phyloP scores from a whole-genome alignment of 768 basidiomycete species.

The Lepiota brunneoincarnata region DNA sequence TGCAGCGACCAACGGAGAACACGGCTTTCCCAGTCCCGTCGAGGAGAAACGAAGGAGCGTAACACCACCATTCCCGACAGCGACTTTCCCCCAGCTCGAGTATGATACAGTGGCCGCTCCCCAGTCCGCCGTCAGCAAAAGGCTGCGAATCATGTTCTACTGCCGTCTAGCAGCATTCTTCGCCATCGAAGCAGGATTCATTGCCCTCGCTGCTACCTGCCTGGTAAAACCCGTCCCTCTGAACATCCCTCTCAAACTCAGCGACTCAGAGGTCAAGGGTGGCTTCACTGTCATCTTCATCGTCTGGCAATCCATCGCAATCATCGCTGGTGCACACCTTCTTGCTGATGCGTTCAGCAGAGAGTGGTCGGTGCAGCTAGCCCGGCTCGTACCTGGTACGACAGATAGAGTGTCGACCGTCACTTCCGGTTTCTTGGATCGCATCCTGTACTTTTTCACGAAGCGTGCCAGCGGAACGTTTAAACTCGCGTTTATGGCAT shows the following conservation, averaged over 20 bases:
- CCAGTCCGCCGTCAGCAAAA: neutral
- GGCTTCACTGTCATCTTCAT: slow-evolving; percentile 11
- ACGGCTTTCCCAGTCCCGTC: neutral
- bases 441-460: slow-evolving; percentile 3
- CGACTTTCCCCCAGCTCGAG: neutral
- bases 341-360: slow-evolving; percentile 9
- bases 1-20: too few relatives aligned
- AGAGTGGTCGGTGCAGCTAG: slow-evolving; percentile 10
- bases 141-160: neutral
- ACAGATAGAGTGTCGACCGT: slow-evolving; percentile 10
- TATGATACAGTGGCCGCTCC: neutral
- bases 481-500: slow-evolving; percentile 7
- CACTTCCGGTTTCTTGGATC: slow-evolving; percentile 8
- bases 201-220: slow-evolving; percentile 3
- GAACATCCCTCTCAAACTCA: neutral
- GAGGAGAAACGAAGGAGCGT: neutral
- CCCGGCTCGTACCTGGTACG: neutral
- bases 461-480: slow-evolving; percentile 5
- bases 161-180: neutral
- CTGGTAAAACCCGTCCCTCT: slow-evolving; percentile 4
- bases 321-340: slow-evolving; percentile 6
- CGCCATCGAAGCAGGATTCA: slow-evolving; percentile 1
- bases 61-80: neutral
- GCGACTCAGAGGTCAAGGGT: slow-evolving; percentile 8
- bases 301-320: slow-evolving; percentile 6